Evolutionary conservation across 305 asterid species (phyloP).

Genomic region (Solanum hybrid): DNA sequence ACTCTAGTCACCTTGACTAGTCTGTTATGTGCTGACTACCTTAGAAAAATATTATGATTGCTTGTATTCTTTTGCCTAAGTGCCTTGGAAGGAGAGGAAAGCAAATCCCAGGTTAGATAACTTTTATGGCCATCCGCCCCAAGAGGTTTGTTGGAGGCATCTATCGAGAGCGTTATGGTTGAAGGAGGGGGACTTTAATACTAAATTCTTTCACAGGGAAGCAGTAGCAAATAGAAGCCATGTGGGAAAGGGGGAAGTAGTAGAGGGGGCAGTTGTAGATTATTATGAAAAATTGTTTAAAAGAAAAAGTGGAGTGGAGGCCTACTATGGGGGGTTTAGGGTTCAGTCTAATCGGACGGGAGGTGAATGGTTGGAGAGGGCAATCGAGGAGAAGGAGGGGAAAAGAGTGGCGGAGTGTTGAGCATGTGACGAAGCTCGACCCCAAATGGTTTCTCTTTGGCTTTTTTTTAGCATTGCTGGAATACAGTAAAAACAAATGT

Average conservation of each 20-base stretch:
- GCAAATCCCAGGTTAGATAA: conserved; percentile 44
- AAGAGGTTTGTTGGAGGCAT: not conserved
- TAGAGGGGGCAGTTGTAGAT: not conserved
- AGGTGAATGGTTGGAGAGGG: not conserved
- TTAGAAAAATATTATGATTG: not conserved
- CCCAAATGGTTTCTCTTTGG: not conserved
- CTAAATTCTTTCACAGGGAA: not conserved
- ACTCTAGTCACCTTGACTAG: not conserved
- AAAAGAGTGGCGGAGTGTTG: not conserved
- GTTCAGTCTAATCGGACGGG: not conserved
- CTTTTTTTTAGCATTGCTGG: not conserved
- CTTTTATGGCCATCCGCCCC: not conserved
- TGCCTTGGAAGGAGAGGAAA: conserved; percentile 70
- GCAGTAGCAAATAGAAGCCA: not conserved
- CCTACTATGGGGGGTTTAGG: not conserved
- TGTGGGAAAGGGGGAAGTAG: not conserved
- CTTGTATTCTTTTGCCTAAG: conserved; percentile 32
- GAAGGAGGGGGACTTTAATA: not conserved
- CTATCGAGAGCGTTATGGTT: not conserved
- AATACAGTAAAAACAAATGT: not conserved
- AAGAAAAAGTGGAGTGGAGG: not conserved
- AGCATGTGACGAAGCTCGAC: not conserved
- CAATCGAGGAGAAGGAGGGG: not conserved
- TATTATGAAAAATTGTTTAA: not conserved
- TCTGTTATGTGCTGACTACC: not conserved